Evolutionary conservation across 2,329 filamentous ascomycete genomes (phyloP), one percentile per base, ranked within the genome.

Genomic region (Fusarium tuaranense): DNA sequence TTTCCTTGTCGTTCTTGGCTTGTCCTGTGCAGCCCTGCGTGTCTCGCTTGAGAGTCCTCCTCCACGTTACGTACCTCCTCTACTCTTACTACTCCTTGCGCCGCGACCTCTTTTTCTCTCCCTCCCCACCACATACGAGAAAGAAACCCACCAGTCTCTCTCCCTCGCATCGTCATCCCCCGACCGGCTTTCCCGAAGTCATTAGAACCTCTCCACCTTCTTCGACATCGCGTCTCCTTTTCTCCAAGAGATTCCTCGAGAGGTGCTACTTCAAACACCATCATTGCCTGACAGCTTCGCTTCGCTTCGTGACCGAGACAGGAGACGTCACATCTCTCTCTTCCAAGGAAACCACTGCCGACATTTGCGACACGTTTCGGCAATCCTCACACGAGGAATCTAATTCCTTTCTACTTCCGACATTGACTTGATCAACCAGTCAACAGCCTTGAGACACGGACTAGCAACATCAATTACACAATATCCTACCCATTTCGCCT

Each of bases 401-500:
- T 14, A n/a, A 22, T 61, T 51, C 55, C 22, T 38, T 27, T 36
- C 13, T 34, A 41, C 22, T 36, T 20, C 46, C n/a, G 14, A 65
- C 58, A 9, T 41, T 36, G 34, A 44, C 30, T 48, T 67, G 48
- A n/a, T 59, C 60, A 67, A 27, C 27, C 58, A 66, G 62, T 13
- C 60, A 68, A 60, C 67, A 67, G 4, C 14, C 22, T 44, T 36
- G 48, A 72, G 46, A 63, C 46, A 51, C 69, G 60, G 60, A 25
- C 39, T 16, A 41, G 59, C 62, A 68, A 46, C 57, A 73, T 73
- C 58, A 25, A 59, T 65, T 44, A 48, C 51, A 32, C 64, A 61
- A 36, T 39, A 73, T 68, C 51, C n/a, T 70, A 65, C 59, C 64
- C 38, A 34, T 25, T 64, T 65, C 72, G 66, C 72, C 69, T 75